Percentiles rank a stretch among this genome's conserved stretches.
Conservation (phyloP, 805 yeast species). For the Candida oleophila region DNA sequence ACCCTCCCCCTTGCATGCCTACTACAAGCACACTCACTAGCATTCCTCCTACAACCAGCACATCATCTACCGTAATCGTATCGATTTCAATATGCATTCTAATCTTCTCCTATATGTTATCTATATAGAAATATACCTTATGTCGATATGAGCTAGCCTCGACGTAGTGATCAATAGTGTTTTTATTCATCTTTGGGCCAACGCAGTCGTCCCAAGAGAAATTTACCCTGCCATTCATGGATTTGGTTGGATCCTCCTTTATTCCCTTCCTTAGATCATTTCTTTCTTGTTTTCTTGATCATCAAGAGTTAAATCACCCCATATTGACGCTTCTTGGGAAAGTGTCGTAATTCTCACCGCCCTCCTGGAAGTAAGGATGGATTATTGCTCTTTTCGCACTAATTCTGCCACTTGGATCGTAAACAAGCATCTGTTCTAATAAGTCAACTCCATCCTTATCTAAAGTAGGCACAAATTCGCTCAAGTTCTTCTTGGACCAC, state of each 20-base stretch:
- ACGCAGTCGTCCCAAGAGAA: not conserved
- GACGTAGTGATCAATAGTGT: not conserved
- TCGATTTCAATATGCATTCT: not conserved
- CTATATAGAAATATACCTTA: not conserved
- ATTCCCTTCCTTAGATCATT: not conserved
- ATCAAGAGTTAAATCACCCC: slow-evolving; percentile 21
- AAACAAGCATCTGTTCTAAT: slow-evolving; percentile 73
- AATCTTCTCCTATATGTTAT: not conserved
- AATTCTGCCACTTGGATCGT: slow-evolving; percentile 91
- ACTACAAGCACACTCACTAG: not conserved
- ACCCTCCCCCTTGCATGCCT: too few species aligned
- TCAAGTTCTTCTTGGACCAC: slow-evolving; percentile 73
- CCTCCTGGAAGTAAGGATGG: slow-evolving; percentile 83
- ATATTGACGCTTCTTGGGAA: slow-evolving; percentile 39
- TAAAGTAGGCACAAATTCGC: slow-evolving; percentile 71
- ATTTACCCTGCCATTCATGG: not conserved
- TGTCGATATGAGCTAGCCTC: not conserved
- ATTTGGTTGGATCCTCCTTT: not conserved
- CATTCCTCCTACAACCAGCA: not conserved
- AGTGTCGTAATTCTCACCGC: slow-evolving; percentile 28
- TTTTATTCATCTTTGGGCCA: not conserved
- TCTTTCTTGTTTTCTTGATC: not conserved
- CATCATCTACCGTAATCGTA: not conserved
- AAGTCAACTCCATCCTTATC: slow-evolving; percentile 84
- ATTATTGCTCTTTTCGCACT: slow-evolving; percentile 89